A percentile compares a stretch with the other conserved stretches of the same genome.
phyloP scores from a whole-genome alignment of 208 protist genomes.

The Acanthamoeba comandoni region DNA sequence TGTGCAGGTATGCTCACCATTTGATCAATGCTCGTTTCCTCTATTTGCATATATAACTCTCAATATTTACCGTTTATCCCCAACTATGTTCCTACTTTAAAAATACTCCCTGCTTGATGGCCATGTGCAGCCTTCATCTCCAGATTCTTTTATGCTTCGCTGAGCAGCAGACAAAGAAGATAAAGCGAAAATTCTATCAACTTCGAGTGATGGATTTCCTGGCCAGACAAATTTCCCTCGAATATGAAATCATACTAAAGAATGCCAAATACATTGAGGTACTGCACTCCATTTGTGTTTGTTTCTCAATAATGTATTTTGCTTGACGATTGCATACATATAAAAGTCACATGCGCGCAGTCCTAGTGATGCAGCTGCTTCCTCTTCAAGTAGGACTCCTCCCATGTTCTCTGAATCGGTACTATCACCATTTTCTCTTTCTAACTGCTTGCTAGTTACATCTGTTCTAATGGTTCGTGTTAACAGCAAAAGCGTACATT shows the following conservation, averaged over 20 bases:
- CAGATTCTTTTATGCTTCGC: conserved; percentile 64
- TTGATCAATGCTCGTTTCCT: neutral
- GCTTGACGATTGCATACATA: too few species aligned
- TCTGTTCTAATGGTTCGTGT: too few species aligned
- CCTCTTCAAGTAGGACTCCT: too few species aligned
- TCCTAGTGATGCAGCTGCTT: neutral
- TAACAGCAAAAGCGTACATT: too few species aligned
- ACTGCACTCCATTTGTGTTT: neutral
- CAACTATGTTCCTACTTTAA: neutral
- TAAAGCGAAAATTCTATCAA: conserved; percentile 71
- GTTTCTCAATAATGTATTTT: neutral
- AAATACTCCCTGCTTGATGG: neutral
- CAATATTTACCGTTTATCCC: neutral
- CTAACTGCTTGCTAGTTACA: too few species aligned
- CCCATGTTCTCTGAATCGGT: too few species aligned
- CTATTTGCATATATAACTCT: neutral
- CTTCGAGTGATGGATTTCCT: conserved; percentile 69
- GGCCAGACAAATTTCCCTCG: conserved; percentile 49
- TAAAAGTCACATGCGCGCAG: conserved; percentile 54
- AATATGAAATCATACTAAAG: conserved; percentile 74
- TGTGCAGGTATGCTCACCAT: conserved; percentile 29
- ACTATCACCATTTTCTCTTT: too few species aligned
- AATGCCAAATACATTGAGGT: conserved; percentile 71
- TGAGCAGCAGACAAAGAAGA: conserved; percentile 69
- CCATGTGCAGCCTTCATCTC: conserved; percentile 26